Evolutionary conservation across 2,329 filamentous ascomycete species (phyloP), one percentile per base, ranked within the genome.

Genomic region (Pseudogymnoascus sp.): DNA sequence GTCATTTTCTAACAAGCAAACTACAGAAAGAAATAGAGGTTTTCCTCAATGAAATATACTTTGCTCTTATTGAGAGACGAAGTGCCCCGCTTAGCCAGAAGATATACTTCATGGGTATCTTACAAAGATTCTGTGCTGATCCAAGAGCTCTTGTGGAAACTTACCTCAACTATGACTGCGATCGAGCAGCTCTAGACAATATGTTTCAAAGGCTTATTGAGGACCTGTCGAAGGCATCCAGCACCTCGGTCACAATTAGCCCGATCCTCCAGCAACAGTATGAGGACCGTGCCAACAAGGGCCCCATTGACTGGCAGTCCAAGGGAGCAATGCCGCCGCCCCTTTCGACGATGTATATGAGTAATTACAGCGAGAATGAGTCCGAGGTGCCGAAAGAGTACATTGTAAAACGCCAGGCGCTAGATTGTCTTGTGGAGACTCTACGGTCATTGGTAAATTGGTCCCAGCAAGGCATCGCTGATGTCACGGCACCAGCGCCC

Each of bases 161-260:
- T 13, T 99, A 99, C 76, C 84, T 99, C 67, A 99, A 99, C 76
- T 99, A 99, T 73, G 95, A 99, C 75, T 99, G 95, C 77, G 96
- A 98, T 72, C 85, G 93, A 66, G 92, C 92, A 43, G 86, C 87
- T 8, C 85, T 98, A 65, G 93, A 98, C 77, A 99, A 99, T 76
- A 95, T 98, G 76, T 99, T 96, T 75, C 95, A 99, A 76, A 89
- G 85, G 19, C 88, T 98, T 63, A 93, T 99, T 61, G 96, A 99
- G 75, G 92, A 98, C 75, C 79, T 99, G 16, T 95, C 93, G 34
- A 89, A 89, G 70, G 90, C 96, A 70, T 90, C 92, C 1, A 95
- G 90, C 62, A 83, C 87, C 8, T 88, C 93, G 0, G 87, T 96
- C 4, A 75, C 86, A 8, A 85, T 96, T 41, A 92, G 87, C 1